A percentile compares a stretch with the other conserved stretches of the same genome.
phyloP scores from a whole-genome alignment of 768 basidiomycete species.

The Mycena chlorophos region DNA sequence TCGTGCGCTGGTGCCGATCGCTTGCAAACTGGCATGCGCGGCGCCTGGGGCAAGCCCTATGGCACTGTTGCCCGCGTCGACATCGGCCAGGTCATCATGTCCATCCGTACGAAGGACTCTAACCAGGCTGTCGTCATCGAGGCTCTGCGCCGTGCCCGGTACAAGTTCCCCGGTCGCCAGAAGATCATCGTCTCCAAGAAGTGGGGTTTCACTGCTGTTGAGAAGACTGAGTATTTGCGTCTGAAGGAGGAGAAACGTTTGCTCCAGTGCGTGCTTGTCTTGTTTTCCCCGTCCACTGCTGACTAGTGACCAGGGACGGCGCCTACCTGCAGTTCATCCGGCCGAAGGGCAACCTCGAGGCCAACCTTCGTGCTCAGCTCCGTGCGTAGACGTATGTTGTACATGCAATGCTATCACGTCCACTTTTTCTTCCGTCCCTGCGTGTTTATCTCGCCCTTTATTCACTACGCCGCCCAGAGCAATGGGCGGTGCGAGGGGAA shows the following conservation, averaged over 20 bases:
- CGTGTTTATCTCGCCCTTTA: constrained; percentile 47
- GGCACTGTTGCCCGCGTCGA: constrained; percentile 94
- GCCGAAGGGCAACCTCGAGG: constrained; percentile 81
- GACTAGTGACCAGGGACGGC: constrained; percentile 64
- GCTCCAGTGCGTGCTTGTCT: constrained; percentile 62
- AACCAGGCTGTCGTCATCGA: constrained; percentile 91
- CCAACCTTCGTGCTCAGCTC: constrained; percentile 83
- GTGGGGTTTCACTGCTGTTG: constrained; percentile 98
- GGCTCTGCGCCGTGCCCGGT: constrained; percentile 94
- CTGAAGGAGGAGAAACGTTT: constrained; percentile 91
- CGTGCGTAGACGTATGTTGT: constrained; percentile 50
- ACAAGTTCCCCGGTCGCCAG: constrained; percentile 99
- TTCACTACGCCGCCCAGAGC: constrained; percentile 70
- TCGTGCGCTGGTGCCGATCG: constrained; percentile 98
- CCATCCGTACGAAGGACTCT: constrained; percentile 86
- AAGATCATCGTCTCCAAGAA: constrained; percentile 97
- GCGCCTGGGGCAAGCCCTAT: constrained; percentile 99
- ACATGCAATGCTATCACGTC: neutral
- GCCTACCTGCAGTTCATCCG: constrained; percentile 94
- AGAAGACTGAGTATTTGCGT: constrained; percentile 83
- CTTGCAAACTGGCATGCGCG: constrained; percentile 97
- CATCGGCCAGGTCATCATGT: constrained; percentile 92
- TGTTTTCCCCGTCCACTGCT: constrained; percentile 2
- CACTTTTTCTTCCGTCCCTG: constrained; percentile 30
- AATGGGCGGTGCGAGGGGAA: constrained; percentile 74